Evolutionary conservation across 2,329 filamentous ascomycete genomes (phyloP).

Genomic region (Paecilomyces fulvus): DNA sequence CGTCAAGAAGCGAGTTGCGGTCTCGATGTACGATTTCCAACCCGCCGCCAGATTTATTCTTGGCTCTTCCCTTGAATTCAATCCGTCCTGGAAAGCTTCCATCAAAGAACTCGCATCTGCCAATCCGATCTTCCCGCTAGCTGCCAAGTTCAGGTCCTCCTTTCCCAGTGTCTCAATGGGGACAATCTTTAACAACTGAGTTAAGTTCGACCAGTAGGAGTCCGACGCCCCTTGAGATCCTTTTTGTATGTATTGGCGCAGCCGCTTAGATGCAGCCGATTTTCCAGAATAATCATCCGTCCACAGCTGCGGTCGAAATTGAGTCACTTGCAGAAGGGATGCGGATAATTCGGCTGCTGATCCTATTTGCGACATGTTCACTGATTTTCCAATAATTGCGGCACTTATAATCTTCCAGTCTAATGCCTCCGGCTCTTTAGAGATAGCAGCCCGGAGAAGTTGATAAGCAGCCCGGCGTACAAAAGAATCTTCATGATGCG

Average conservation of each 20-base stretch:
- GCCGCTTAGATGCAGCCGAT: constrained; percentile 45
- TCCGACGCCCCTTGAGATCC: constrained; percentile 71
- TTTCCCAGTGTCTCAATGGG: constrained; percentile 42
- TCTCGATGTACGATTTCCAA: constrained; percentile 67
- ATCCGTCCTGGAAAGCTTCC: constrained; percentile 59
- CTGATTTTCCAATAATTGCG: constrained; percentile 64
- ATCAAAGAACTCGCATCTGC: constrained; percentile 55
- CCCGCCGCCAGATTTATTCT: constrained; percentile 58
- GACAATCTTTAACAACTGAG: constrained; percentile 50
- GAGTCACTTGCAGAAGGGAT: constrained; percentile 59
- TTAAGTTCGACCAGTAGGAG: constrained; percentile 65
- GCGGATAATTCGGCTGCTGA: constrained; percentile 66
- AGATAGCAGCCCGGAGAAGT: constrained; percentile 44
- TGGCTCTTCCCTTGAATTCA: constrained; percentile 67
- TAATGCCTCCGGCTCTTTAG: constrained; percentile 37
- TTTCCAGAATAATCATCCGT: constrained; percentile 54
- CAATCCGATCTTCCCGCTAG: constrained; percentile 17
- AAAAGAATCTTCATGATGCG: constrained; percentile 47
- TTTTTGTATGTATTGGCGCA: constrained; percentile 67
- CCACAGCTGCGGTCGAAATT: constrained; percentile 63
- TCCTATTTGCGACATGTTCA: constrained; percentile 63
- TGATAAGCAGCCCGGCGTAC: constrained; percentile 52
- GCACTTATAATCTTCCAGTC: constrained; percentile 61
- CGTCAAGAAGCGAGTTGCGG: constrained; percentile 47
- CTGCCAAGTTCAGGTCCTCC: constrained; percentile 13